Base-by-base conservation (phyloP, 108 stramenopile species). In the Cyclotella choctawhatcheeana region DNA sequence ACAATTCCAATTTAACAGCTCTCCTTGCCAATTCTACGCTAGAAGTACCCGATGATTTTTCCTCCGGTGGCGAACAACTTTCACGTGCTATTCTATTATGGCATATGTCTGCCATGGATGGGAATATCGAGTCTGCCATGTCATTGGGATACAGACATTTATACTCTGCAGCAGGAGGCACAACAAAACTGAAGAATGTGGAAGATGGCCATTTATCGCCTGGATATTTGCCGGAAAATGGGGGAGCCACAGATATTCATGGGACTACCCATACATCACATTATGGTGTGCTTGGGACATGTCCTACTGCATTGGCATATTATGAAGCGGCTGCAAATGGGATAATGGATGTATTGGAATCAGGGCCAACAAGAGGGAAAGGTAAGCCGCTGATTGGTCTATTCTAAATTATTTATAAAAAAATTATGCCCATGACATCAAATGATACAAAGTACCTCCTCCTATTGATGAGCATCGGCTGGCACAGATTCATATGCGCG, bases 101-200 rank as follows among this genome's bases (percentile, higher is more conserved):
- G 89, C 90, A 90, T 66, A 59, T 74, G 16, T 78, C 67, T 14
- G 71, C 76, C 53, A 84, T 84, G 78, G 69, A 73, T 24, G 94
- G 94, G 0, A 85, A 91, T 52, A 75, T 93, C 22, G 94, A 95
- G 73, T 82, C 91, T 20, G 88, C 89, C 70, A 83, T 92, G 87
- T 48, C 81, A 0, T 44, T 77, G 30, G 76, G 81, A 7, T 77
- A 67, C 22, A 69, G 76, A 27, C 81, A 82, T 54, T 54, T 77
- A 18, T 73, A 73, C 44, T 77, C 81, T 3, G 79, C 72, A 27
- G 73, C 61, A 16, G 79, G 79, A 2, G 79, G 79, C 16, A 50
- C 32, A 24, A 67, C 64, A 21, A 58, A 33, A 2, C 22, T 30
- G 22, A 12, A 26, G 26, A 37, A 34, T 22, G 29, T 7, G 21